Evolutionary conservation across 2,329 filamentous ascomycete species (phyloP).

Genomic region (Botrytis aclada): DNA sequence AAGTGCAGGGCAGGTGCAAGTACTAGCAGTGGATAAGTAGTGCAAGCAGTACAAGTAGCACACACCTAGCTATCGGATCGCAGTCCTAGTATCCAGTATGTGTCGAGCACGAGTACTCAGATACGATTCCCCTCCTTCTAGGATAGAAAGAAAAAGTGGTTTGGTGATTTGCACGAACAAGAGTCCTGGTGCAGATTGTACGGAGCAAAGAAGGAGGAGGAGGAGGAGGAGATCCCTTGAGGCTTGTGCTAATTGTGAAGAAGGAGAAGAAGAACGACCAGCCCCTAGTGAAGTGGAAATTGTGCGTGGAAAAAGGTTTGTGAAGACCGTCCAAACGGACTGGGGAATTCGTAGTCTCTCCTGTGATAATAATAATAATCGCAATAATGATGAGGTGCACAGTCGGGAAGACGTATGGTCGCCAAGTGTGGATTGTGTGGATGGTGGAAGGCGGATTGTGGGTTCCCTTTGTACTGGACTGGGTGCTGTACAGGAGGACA

Average conservation of each 20-base stretch:
- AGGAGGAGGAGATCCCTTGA: neutral
- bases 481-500: constrained; percentile 4
- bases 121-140: neutral
- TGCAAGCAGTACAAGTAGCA: neutral
- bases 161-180: neutral
- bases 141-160: neutral
- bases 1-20: neutral
- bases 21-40: neutral
- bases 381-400: neutral
- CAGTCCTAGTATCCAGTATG: neutral
- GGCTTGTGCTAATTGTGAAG: neutral
- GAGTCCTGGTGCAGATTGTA: neutral
- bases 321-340: neutral
- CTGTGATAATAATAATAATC: neutral
- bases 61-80: neutral
- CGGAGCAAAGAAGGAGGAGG: neutral
- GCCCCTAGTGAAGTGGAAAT: neutral
- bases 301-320: neutral
- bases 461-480: constrained; percentile 1
- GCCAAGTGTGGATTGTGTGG: neutral
- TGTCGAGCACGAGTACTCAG: neutral
- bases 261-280: neutral
- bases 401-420: constrained; percentile 12
- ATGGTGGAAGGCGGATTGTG: constrained; percentile 12
- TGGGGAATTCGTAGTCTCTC: constrained; percentile 4